Evolutionary conservation across 1,139 yeast species (phyloP), one percentile per base, ranked within the genome.

Genomic region (Tardiomyces blankii): DNA sequence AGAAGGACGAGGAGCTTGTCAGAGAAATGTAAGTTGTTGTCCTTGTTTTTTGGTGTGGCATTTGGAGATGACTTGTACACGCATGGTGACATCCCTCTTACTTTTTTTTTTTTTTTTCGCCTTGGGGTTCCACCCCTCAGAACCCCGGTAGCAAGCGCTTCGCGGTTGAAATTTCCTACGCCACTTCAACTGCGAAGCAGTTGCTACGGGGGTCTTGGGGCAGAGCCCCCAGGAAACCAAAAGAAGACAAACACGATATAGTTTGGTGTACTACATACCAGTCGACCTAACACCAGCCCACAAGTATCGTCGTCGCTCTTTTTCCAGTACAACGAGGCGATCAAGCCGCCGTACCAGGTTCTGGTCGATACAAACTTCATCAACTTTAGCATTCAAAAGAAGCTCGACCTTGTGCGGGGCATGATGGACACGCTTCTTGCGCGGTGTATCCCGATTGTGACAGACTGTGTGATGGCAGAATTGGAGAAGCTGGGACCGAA

Each of bases 401-500:
- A 91, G 61, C 80, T 91, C 46, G 98, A 93, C 61, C 70, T 91
- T 12, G 91, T 88, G 16, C 76, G 89, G 57, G 98, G 96, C 8
- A 82, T 91, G 81, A 91, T 91, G 97, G 97, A 91, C 64, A 77
- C 94, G 48, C 69, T 91, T 39, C 82, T 82, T 64, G 98, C 98
- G 45, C 86, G 93, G 62, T 88, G 97, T 69, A 86, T 89, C 42
- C 98, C 98, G 5, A 77, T 89, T 44, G 81, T 91, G 42, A 91
- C 98, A 2, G 98, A 91, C 66, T 91, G 98, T 70, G 98, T 91
- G 30, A 79, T 91, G 83, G 98, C 98, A 0, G 98, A 91, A 69
- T 72, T 91, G 63, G 98, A 91, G 62, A 91, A 93, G 63, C 72
- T 91, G 49, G 98, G 98, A 0, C 95, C 95, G 25, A 87, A 82